These are phyloP conservation scores for Tricladium varicosporioides DNA, from an alignment of 2,329 filamentous ascomycete genomes.

Conservation along the genomic window DNA sequence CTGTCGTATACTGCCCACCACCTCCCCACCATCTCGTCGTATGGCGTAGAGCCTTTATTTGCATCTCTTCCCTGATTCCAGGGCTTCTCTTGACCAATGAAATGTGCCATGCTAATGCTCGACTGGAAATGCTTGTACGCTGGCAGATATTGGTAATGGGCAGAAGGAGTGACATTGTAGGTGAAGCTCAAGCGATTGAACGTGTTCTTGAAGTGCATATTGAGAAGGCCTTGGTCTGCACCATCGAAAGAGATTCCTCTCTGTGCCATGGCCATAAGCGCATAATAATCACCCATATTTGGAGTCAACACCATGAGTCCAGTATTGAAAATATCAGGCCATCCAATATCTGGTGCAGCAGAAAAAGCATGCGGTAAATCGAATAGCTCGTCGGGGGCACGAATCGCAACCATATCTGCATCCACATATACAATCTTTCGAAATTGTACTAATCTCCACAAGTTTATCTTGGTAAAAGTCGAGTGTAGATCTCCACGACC, in stretches of 20 bases:
- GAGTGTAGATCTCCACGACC: slow-evolving; percentile 85
- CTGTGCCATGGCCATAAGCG: slow-evolving; percentile 78
- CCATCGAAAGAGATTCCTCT: slow-evolving; percentile 93
- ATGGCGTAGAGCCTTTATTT: slow-evolving; percentile 58
- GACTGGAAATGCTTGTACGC: slow-evolving; percentile 92
- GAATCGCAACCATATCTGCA: slow-evolving; percentile 85
- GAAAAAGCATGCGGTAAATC: slow-evolving; percentile 57
- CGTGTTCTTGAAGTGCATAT: slow-evolving; percentile 83
- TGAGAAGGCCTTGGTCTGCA: slow-evolving; percentile 91
- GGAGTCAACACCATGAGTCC: slow-evolving; percentile 91
- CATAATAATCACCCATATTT: slow-evolving; percentile 83
- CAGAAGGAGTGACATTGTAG: slow-evolving; percentile 96
- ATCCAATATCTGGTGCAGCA: slow-evolving; percentile 90
- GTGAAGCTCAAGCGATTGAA: slow-evolving; percentile 90
- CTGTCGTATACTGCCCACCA: slow-evolving; percentile 97
- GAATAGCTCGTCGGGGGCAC: slow-evolving; percentile 92
- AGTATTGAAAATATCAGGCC: slow-evolving; percentile 98
- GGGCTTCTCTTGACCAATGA: slow-evolving; percentile 88
- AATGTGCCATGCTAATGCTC: slow-evolving; percentile 87
- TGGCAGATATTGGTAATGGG: slow-evolving; percentile 95
- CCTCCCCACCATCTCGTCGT: slow-evolving; percentile 77
- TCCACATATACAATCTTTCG: slow-evolving; percentile 93
- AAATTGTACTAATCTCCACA: slow-evolving; percentile 91
- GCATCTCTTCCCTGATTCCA: slow-evolving; percentile 68
- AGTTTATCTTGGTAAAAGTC: slow-evolving; percentile 92